Evolutionary conservation across 2,329 filamentous ascomycete genomes (phyloP).

Genomic region (Huntiella bhutanensis): DNA sequence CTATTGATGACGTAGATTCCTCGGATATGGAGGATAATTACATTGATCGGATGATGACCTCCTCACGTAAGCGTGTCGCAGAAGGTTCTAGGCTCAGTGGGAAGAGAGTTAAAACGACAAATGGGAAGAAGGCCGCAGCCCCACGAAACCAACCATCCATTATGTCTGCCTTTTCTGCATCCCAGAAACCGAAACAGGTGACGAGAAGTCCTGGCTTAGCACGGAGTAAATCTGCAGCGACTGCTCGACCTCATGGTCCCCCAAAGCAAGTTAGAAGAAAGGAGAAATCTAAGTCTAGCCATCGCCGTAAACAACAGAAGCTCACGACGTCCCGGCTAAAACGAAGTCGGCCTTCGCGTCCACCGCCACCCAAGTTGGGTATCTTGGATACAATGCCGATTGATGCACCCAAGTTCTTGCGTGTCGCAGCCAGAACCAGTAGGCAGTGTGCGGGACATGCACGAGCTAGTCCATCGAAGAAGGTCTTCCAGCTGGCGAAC

Average conservation of each 20-base stretch:
- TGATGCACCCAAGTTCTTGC: conserved; percentile 37
- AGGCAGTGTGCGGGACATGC: conserved; percentile 29
- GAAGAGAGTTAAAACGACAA: conserved; percentile 14
- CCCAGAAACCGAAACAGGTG: background rate
- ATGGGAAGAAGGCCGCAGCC: conserved; percentile 13
- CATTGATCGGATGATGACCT: conserved; percentile 32
- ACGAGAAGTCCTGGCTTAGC: too few relatives aligned
- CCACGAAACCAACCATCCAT: conserved; percentile 19
- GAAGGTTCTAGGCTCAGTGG: conserved; percentile 12
- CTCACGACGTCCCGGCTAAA: background rate
- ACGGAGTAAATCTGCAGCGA: too few relatives aligned
- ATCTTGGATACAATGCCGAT: conserved; percentile 40
- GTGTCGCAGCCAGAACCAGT: conserved; percentile 40
- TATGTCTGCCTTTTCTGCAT: conserved; percentile 16
- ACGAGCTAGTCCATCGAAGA: conserved; percentile 33
- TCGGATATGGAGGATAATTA: conserved; percentile 30
- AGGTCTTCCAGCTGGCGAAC: conserved; percentile 40
- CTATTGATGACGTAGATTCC: conserved; percentile 17
- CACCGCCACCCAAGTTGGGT: conserved; percentile 29
- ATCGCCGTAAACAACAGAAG: too few relatives aligned
- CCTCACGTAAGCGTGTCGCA: conserved; percentile 22
- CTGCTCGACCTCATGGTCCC: too few relatives aligned
- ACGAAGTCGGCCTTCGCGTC: conserved; percentile 7
- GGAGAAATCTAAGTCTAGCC: background rate
- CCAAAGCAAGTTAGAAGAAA: too few relatives aligned